Conservation (phyloP, 768 basidiomycete genomes). For the Lepiota subincarnata region DNA sequence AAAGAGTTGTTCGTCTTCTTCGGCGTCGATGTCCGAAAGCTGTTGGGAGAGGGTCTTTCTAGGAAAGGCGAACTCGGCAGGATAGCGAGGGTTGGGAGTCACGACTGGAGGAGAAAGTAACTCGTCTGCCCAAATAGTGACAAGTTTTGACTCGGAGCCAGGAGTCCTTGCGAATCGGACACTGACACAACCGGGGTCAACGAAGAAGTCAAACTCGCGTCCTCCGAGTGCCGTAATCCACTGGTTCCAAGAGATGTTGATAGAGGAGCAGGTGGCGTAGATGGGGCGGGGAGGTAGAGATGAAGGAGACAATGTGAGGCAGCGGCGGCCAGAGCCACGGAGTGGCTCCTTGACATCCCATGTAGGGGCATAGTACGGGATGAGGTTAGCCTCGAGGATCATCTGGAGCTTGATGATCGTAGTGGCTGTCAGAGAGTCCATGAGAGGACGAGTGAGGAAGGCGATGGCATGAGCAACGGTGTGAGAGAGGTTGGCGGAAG, state of each 20-base stretch:
- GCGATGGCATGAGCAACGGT: slow-evolving; percentile 72
- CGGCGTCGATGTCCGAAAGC: slow-evolving; percentile 64
- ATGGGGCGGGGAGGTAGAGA: slow-evolving; percentile 69
- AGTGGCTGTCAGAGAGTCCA: slow-evolving; percentile 50
- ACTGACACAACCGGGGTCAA: slow-evolving; percentile 77
- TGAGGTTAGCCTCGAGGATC: slow-evolving; percentile 70
- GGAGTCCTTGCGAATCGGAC: slow-evolving; percentile 44
- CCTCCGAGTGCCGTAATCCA: slow-evolving; percentile 72
- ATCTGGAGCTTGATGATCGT: slow-evolving; percentile 68
- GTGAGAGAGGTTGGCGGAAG: slow-evolving; percentile 52
- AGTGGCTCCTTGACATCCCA: slow-evolving; percentile 66
- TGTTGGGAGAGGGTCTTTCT: slow-evolving; percentile 70
- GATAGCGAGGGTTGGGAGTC: slow-evolving; percentile 21
- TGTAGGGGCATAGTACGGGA: slow-evolving; percentile 59
- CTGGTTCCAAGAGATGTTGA: slow-evolving; percentile 75
- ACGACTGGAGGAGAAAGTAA: slow-evolving; percentile 26
- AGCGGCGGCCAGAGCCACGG: slow-evolving; percentile 67
- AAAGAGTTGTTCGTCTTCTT: slow-evolving; percentile 72
- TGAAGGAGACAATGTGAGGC: slow-evolving; percentile 66
- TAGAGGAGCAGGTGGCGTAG: slow-evolving; percentile 64
- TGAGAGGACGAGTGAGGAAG: slow-evolving; percentile 67
- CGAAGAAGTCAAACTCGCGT: slow-evolving; percentile 72
- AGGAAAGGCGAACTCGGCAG: slow-evolving; percentile 18
- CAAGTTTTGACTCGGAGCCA: slow-evolving; percentile 31
- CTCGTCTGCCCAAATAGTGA: slow-evolving; percentile 69